Percentiles rank a stretch among this genome's conserved stretches.
Conservation (phyloP, 2,329 filamentous ascomycete species). For the Arthrobotrys megalospora region DNA sequence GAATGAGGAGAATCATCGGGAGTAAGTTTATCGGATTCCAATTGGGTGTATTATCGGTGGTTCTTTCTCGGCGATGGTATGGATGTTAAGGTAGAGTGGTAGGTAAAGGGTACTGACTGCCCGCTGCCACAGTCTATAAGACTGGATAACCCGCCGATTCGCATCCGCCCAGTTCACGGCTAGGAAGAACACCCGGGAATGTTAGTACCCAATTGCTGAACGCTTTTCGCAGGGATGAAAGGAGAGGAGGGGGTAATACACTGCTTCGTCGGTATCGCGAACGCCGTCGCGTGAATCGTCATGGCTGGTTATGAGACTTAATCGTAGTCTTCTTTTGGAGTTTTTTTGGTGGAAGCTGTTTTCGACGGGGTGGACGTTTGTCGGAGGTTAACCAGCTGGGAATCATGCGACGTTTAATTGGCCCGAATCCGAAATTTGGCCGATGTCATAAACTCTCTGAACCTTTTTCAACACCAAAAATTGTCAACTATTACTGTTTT, state of each 20-base stretch:
- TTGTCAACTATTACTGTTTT: neutral
- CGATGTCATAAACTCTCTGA: conserved; percentile 15
- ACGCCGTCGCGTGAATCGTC: conserved; percentile 93
- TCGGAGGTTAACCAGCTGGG: conserved; percentile 46
- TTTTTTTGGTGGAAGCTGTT: neutral
- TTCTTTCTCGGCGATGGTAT: neutral
- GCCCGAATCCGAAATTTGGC: conserved; percentile 4
- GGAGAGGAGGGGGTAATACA: conserved; percentile 72
- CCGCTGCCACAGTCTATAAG: conserved; percentile 96
- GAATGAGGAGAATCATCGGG: conserved; percentile 10
- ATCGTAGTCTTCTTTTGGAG: too few relatives aligned
- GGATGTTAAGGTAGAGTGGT: neutral
- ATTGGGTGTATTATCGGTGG: neutral
- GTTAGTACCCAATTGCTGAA: conserved; percentile 37
- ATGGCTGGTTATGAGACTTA: conserved; percentile 69
- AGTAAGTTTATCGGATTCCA: conserved; percentile 20
- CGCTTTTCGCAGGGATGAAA: conserved; percentile 8
- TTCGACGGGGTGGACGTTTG: neutral
- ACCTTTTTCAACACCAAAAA: conserved; percentile 49
- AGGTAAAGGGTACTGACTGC: conserved; percentile 77
- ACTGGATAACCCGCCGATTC: conserved; percentile 85
- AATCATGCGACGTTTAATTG: conserved; percentile 44
- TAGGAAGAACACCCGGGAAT: conserved; percentile 3
- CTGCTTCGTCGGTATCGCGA: conserved; percentile 83
- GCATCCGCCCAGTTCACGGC: conserved; percentile 81